Conservation (phyloP, 2,329 filamentous ascomycete genomes). For the Hypoxylon sp. region DNA sequence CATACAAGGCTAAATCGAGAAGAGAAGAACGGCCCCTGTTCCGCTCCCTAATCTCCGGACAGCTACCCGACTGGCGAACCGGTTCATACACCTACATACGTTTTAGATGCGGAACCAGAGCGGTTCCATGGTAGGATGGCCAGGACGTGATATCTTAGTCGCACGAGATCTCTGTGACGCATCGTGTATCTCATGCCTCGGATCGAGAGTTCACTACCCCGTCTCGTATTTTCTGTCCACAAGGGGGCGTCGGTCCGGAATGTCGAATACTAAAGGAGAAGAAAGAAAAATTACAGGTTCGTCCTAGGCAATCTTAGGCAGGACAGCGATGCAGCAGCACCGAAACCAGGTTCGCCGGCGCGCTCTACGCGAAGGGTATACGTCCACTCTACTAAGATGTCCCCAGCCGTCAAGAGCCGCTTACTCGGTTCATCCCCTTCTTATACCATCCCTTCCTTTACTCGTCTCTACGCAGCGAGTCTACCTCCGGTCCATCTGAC, state of each 20-base stretch:
- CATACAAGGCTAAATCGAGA: background rate
- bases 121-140: background rate
- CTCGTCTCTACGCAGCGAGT: background rate
- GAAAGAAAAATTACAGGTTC: too few relatives aligned
- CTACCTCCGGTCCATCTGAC: background rate
- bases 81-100: background rate
- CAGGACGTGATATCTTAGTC: background rate
- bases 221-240: background rate
- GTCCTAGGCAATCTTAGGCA: background rate
- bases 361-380: background rate
- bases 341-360: background rate
- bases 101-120: background rate
- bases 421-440: too few relatives aligned
- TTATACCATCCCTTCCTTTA: too few relatives aligned
- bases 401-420: background rate
- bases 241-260: background rate
- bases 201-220: background rate
- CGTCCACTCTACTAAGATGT: background rate
- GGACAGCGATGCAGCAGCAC: background rate
- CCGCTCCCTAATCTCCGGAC: background rate
- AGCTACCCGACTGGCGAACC: background rate
- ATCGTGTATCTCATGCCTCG: background rate
- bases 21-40: background rate
- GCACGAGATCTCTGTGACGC: background rate
- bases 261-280: too few relatives aligned